Conservation (phyloP, 129 eudicot species). For the Heracleum sosnowskyi region DNA sequence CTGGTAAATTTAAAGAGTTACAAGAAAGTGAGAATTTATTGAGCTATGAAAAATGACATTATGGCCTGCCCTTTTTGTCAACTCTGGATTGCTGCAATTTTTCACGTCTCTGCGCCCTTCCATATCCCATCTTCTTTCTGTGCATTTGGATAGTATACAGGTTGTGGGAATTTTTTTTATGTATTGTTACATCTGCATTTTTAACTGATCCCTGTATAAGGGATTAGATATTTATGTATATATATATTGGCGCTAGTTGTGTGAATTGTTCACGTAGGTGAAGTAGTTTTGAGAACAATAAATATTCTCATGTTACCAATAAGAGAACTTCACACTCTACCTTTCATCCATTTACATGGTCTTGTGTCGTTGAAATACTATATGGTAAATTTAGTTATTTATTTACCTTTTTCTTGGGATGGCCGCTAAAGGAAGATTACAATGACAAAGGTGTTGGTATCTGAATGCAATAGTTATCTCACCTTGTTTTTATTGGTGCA, state of each 20-base stretch:
- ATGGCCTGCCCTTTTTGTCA: neutral
- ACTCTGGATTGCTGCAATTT: neutral
- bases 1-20: no score
- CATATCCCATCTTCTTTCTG: neutral
- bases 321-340: neutral
- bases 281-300: neutral
- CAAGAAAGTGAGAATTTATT: no score
- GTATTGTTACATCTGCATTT: neutral
- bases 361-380: neutral
- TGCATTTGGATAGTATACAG: neutral
- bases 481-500: constrained; percentile 27
- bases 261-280: neutral
- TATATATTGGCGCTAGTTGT: neutral
- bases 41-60: neutral
- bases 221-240: neutral
- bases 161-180: neutral
- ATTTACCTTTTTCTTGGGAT: neutral
- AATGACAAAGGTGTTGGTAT: neutral
- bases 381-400: neutral
- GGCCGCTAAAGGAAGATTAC: neutral
- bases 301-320: neutral
- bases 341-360: neutral
- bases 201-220: neutral
- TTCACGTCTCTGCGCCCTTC: neutral
- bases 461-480: neutral